Base-by-base conservation (phyloP, 2,329 filamentous ascomycete genomes). In the Ascocoryne sarcoides region DNA sequence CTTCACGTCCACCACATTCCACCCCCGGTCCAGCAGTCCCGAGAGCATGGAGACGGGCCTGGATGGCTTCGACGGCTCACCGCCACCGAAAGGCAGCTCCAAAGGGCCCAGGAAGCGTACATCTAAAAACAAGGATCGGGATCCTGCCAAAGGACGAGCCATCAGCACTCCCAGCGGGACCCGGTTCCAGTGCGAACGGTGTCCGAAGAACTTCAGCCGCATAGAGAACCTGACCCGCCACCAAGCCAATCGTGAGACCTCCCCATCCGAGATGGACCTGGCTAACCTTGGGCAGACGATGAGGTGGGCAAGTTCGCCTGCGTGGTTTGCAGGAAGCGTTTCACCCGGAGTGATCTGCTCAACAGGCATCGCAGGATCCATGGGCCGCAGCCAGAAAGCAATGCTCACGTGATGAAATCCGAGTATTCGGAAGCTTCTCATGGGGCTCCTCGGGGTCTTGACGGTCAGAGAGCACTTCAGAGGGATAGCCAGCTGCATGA, bases 191-290 rank as follows among this genome's bases (percentile, higher is more conserved):
- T 57, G 55, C 39, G 41, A 51, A 8, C 43, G 44, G 34, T 57
- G 55, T 41, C 51, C 53, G 2, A 57, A 57, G 44, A 56, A 50
- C 17, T 57, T 55, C 46, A 55, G 45, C 35, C 49, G 55, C 29
- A 54, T 56, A 20, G 55, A 56, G 40, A 57, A 57, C 39, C 28
- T 57, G 12, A 56, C 52, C 2, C 40, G 55, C n/a, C 53, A 57
- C 46, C 51, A 54, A 38, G 55, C 55, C 8, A 57, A 57, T 42
- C 55, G 55, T 57, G 35, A 51, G 54, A 46, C 5, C n/a, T n/a
- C 17, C 32, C n/a, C 8, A 3, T 19, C 17, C 19, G 4, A 7
- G 17, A 8, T n/a, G 7, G 16, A 10, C 32, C 18, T 16, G 20
- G 4, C 3, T 41, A 28, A 15, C 37, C 5, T n/a, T 15, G 20